phyloP scores from a whole-genome alignment of 441 rosid genomes.

The Capsella rubella region DNA sequence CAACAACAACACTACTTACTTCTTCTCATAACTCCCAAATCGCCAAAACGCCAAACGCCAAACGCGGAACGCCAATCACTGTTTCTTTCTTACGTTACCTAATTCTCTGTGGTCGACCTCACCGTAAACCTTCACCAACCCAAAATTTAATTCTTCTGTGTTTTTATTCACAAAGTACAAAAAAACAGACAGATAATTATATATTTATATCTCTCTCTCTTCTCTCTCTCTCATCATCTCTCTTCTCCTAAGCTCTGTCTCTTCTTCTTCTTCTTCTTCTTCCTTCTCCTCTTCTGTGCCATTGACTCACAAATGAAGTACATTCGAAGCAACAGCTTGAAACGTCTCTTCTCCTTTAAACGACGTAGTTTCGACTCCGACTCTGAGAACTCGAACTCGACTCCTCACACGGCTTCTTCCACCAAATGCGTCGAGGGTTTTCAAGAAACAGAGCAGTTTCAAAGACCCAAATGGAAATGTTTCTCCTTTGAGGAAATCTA shows the following conservation, averaged over 20 bases:
- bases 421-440: conserved; percentile 41
- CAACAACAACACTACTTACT: conserved; percentile 32
- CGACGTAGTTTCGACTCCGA: conserved; percentile 60
- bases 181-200: conserved; percentile 45
- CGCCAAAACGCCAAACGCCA: conserved; percentile 10
- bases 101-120: conserved; percentile 37
- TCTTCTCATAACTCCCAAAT: conserved; percentile 36
- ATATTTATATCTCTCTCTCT: conserved; percentile 11
- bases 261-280: conserved; percentile 40
- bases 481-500: conserved; percentile 82
- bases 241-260: not conserved
- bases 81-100: conserved; percentile 11
- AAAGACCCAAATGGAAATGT: conserved; percentile 90
- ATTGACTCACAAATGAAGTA: conserved; percentile 61
- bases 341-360: conserved; percentile 72
- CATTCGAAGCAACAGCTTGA: conserved; percentile 72
- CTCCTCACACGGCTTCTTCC: conserved; percentile 22
- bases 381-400: conserved; percentile 29
- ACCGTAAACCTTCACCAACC: conserved; percentile 47
- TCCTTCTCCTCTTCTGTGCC: conserved; percentile 16
- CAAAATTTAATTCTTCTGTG: conserved; percentile 38
- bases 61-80: conserved; percentile 28
- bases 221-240: conserved; percentile 2
- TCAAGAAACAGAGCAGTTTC: conserved; percentile 48
- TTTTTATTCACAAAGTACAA: conserved; percentile 44